Evolutionary conservation across 2,329 filamentous ascomycete species (phyloP).

Genomic region (Hypoxylon sp.): DNA sequence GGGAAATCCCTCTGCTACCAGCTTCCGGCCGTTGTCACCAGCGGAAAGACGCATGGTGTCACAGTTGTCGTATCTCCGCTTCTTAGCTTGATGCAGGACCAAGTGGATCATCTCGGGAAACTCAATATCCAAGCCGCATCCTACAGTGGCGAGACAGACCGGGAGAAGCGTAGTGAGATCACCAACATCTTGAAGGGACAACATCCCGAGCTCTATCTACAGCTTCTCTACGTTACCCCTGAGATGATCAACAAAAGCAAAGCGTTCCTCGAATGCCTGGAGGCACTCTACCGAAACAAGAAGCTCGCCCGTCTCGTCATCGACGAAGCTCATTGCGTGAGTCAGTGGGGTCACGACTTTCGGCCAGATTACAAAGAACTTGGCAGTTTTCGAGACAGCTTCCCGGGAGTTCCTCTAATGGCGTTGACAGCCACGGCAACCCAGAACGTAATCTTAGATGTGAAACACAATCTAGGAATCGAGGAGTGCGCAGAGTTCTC

Average conservation of each 20-base stretch:
- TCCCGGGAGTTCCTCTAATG: constrained; percentile 88
- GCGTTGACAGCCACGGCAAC: constrained; percentile 96
- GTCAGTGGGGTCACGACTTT: constrained; percentile 99
- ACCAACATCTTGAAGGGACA: constrained; percentile 71
- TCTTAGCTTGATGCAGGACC: constrained; percentile 96
- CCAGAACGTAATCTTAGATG: constrained; percentile 89
- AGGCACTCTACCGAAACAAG: constrained; percentile 73
- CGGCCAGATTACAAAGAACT: constrained; percentile 93
- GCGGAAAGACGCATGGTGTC: constrained; percentile 84
- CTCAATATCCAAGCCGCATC: constrained; percentile 83
- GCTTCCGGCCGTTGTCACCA: constrained; percentile 84
- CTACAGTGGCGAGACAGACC: constrained; percentile 81
- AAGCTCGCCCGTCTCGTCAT: constrained; percentile 93
- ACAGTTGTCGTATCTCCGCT: constrained; percentile 96
- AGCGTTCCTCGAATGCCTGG: constrained; percentile 74
- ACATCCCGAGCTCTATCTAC: constrained; percentile 80
- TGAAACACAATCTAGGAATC: constrained; percentile 92
- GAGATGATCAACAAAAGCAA: constrained; percentile 93
- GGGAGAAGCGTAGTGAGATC: constrained; percentile 73
- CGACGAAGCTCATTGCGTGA: constrained; percentile 99
- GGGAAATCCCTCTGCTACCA: constrained; percentile 98
- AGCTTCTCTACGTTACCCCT: constrained; percentile 94
- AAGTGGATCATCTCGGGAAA: constrained; percentile 83
- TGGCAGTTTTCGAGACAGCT: constrained; percentile 77
- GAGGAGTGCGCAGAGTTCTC: constrained; percentile 80